Evolutionary conservation across 805 yeast species (phyloP), one percentile per base, ranked within the genome.

Genomic region (Pichia phayaonensis): DNA sequence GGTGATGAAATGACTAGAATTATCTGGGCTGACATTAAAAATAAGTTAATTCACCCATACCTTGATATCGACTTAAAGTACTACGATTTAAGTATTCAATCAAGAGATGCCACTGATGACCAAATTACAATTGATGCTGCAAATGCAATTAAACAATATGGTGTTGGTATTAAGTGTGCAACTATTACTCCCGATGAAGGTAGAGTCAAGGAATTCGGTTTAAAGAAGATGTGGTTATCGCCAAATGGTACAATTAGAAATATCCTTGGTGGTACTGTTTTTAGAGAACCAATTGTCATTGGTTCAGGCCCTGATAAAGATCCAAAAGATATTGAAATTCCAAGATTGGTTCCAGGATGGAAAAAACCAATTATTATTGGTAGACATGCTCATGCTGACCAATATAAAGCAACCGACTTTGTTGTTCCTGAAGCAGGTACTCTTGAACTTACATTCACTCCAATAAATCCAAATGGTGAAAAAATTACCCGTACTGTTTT

Each of bases 1-100:
- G 94, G 94, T 60, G 94, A 86, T 66, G 94, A 86, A 66, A 84
- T 84, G 92, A 86, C 94, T 56, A 74, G 92, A 66, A 84, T 86
- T 62, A 86, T 86, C 66, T 86, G 94, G 94, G 75, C 79, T 55
- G 72, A 78, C 60, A 86, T 86, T 70, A 84, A 84, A 66, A 77
- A 76, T 53, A 77, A 80, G 63, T 74, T 86, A 59, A 77, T 86
- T 61, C 63, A 71, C 53, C 94, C 92, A 8, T 84, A 79, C 64
- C 67, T 86, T 56, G 86, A 86, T 56, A 75, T 86, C 42, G 89
- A 85, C 57, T 72, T 86, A 66, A 83, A 84, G 60, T 85, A 85
- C 67, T 86, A 83, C 65, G 94, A 86, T 66, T 73, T 86, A 59
- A 80, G 87, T 27, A 76, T 86, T 56, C 72, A 78, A 60, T 72